Evolutionary conservation across 2,329 filamentous ascomycete species (phyloP), one percentile per base, ranked within the genome.

Genomic region (Anthostomella pinea): DNA sequence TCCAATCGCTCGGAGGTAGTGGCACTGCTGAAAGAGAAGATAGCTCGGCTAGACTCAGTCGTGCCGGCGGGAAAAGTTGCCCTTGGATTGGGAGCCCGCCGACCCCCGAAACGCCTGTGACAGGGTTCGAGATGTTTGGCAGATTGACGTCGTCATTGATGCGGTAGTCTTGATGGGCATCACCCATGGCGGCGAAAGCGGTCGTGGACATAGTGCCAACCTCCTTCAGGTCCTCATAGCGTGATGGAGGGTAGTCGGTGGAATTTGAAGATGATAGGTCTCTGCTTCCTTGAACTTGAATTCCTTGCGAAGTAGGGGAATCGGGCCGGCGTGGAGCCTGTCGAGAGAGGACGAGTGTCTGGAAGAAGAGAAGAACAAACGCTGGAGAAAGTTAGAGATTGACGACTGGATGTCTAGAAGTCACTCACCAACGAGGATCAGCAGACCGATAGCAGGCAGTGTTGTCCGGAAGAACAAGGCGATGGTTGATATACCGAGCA

Each of bases 381-480:
- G 58, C 66, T 69, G 42, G 11, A 24, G 17, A n/a, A 15, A 26
- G 39, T 52, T 19, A 56, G 51, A 37, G 43, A 44, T 24, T 26
- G 13, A 10, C 13, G 18, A n/a, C 27, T 15, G 11, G 5, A 3
- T 26, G 11, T 8, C 10, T 21, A 6, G n/a, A 30, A n/a, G 7
- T 21, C 29, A 60, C 65, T 47, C 64, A 77, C 72, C 63, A 43
- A 77, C 64, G 23, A 77, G 46, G 10, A 75, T 52, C 18, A 68
- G 55, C 13, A 78, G 61, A 3, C 75, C 75, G 19, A 63, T 55
- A 4, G 72, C 69, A 20, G 77, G 75, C 16, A 78, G 53, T 6
- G 72, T 65, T 3, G 72, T 77, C 43, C 69, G 65, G 26, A 67
- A 53, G 15, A 68, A 59, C 11, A 77, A 53, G 11, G 63, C 57